Base-by-base conservation (phyloP, 768 basidiomycete genomes). In the Agrocybe pediades region DNA sequence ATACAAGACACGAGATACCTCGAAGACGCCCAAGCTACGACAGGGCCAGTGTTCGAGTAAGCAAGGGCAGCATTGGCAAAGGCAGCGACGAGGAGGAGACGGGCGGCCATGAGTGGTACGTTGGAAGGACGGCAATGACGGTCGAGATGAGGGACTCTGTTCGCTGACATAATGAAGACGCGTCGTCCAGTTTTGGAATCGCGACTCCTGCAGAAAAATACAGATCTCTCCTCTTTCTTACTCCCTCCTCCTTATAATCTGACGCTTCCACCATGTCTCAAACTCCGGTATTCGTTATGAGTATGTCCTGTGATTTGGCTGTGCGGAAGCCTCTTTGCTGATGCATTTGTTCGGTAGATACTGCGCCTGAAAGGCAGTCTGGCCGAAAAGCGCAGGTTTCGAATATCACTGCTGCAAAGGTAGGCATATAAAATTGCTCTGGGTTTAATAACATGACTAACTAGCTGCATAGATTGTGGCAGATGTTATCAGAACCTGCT, bases 331-430 rank as follows among this genome's bases (percentile, higher is more conserved):
- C 44, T 42, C 27, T n/a, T 11, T 9, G 8, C 41, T 24, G 17
- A 24, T 49, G 5, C 43, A 11, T 1, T 16, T 44, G 33, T 11
- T 24, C 46, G 7, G 1, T 61, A 97, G 95, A 97, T 78, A 84
- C 94, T 50, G 92, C 90, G 62, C 95, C 95, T 20, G 93, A 97
- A 73, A 81, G 95, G 70, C 92, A 95, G 71, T 87, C 90, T 20
- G 95, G 95, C 43, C 81, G 95, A 60, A 98, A 96, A 74, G 96
- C 96, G 0, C 95, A 97, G 75, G 87, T 90, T 55, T 95, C 93
- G 30, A 98, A 98, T 69, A 98, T 98, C 73, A 94, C 90, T 1
- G 95, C 96, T 8, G 95, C 95, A 46, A 98, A 98, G 82, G 94
- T 93, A 40, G 51, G 80, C 58, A 19, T n/a, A 60, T 29, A 42